Percentiles rank a stretch among this genome's conserved stretches.
These are phyloP conservation scores for Schoenoplectus triqueter DNA, from an alignment of 202 grass and related monocot species.

Conservation along the genomic window DNA sequence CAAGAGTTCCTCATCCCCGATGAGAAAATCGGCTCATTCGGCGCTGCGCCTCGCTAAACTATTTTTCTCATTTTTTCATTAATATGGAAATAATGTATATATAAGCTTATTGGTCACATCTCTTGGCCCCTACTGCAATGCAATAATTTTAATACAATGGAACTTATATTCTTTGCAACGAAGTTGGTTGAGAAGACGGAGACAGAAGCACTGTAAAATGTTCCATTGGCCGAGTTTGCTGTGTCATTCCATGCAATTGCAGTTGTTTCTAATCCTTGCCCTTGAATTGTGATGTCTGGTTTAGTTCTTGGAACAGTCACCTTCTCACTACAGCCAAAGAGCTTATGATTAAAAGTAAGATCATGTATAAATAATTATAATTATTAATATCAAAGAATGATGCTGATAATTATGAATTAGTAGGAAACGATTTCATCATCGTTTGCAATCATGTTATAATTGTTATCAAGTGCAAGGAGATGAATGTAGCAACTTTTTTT, in stretches of 20 bases:
- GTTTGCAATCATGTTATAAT: background rate
- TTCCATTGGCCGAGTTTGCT: slow-evolving; percentile 72
- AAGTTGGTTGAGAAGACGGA: slow-evolving; percentile 61
- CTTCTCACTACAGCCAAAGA: slow-evolving; percentile 61
- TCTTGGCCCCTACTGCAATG: background rate
- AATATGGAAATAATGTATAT: slow-evolving; percentile 9
- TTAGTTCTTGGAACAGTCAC: slow-evolving; percentile 66
- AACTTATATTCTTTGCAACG: slow-evolving; percentile 80
- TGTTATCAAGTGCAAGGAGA: background rate
- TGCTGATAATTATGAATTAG: background rate
- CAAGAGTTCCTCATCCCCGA: no score
- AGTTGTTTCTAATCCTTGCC: slow-evolving; percentile 73
- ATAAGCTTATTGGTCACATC: background rate
- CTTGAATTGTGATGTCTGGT: slow-evolving; percentile 90
- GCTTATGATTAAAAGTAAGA: background rate
- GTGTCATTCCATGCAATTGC: slow-evolving; percentile 88
- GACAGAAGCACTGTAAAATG: slow-evolving; percentile 75
- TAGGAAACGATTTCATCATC: background rate
- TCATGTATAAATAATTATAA: background rate
- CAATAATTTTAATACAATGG: slow-evolving; percentile 53
- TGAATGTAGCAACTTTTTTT: background rate
- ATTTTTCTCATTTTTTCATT: background rate
- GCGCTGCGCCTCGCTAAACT: no score
- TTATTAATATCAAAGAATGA: background rate
- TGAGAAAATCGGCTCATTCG: no score